phyloP scores from a whole-genome alignment of 208 protist species.

The Vickermania ingenoplastis region DNA sequence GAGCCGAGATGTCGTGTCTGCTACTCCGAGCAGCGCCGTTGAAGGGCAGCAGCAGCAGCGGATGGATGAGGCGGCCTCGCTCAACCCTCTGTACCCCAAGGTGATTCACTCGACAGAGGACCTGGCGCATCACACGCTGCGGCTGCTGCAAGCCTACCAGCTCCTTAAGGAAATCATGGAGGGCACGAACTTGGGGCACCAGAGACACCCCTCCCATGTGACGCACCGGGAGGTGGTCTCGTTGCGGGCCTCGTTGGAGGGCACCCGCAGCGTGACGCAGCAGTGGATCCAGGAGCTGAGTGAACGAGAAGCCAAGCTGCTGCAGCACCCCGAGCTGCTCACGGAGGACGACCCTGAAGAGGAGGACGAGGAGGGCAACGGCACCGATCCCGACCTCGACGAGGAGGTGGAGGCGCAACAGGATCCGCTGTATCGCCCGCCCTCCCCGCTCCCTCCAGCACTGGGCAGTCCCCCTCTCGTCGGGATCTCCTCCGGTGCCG shows the following conservation, averaged over 20 bases:
- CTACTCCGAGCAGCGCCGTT: too few species aligned
- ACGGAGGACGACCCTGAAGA: not conserved
- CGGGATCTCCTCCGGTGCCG: too few species aligned
- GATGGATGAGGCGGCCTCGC: not conserved
- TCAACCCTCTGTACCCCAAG: not conserved
- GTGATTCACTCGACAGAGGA: not conserved
- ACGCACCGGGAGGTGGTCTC: not conserved
- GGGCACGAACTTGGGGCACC: not conserved
- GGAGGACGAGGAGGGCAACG: not conserved
- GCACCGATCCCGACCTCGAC: not conserved
- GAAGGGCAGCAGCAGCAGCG: too few species aligned
- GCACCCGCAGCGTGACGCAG: not conserved
- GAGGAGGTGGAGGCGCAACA: not conserved
- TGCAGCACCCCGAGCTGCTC: slow-evolving; percentile 9
- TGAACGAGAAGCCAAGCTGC: slow-evolving; percentile 6
- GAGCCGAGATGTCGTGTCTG: too few species aligned
- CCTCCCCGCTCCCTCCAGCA: too few species aligned
- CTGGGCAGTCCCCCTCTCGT: too few species aligned
- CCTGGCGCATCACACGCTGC: not conserved
- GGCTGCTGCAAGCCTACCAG: not conserved
- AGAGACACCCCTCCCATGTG: not conserved
- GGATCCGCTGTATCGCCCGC: not conserved
- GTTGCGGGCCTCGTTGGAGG: not conserved
- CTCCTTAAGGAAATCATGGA: not conserved
- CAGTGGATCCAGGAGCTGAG: slow-evolving; percentile 1